Evolutionary conservation across 305 asterid species (phyloP).

Genomic region (Fraxinus sp.): DNA sequence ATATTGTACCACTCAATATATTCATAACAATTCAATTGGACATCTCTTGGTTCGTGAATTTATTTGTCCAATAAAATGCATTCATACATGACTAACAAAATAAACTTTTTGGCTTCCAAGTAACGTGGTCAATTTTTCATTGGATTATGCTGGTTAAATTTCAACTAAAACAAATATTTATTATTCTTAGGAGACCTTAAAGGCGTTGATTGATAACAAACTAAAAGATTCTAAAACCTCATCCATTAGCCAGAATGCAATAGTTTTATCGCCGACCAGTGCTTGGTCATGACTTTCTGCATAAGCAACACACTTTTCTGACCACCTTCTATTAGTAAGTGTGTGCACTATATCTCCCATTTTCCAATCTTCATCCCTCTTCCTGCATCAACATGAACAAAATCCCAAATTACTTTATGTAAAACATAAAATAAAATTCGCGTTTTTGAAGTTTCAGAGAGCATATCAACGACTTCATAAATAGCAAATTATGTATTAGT

Average conservation of each 20-base stretch:
- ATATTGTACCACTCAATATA: not conserved
- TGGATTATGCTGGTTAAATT: not conserved
- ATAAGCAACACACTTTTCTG: slow-evolving; percentile 82
- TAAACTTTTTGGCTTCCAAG: not conserved
- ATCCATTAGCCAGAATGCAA: slow-evolving; percentile 99
- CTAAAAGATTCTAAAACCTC: slow-evolving; percentile 53
- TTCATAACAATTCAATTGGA: not conserved
- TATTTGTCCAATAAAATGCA: not conserved
- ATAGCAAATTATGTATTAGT: not conserved
- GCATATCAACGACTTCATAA: not conserved
- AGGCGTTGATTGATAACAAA: not conserved
- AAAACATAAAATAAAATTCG: not conserved
- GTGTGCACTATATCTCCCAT: slow-evolving; percentile 88
- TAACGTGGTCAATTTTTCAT: not conserved
- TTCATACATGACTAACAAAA: not conserved
- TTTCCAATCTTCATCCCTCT: slow-evolving; percentile 95
- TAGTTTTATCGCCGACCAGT: slow-evolving; percentile 94
- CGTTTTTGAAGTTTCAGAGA: not conserved
- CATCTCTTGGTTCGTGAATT: not conserved
- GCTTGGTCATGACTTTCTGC: slow-evolving; percentile 99
- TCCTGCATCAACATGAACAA: slow-evolving; percentile 41
- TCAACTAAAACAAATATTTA: not conserved
- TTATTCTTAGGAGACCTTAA: not conserved
- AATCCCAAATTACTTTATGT: not conserved
- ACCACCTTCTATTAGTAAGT: slow-evolving; percentile 95